Conservation (phyloP, 352 stramenopile species). For the Pythium plurisporium region DNA sequence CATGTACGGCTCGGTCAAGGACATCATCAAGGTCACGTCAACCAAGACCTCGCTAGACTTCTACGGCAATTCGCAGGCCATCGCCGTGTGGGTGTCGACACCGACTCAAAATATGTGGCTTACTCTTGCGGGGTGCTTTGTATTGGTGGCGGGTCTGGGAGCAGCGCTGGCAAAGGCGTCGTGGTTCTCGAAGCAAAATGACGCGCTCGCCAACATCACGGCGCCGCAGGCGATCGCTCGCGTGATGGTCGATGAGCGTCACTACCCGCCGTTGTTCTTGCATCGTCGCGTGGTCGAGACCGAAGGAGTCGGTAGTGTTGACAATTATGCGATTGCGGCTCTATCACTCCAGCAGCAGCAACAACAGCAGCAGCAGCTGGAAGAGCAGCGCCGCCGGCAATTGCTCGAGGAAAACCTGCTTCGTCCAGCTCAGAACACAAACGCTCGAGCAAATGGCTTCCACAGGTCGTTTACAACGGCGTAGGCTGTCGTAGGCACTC, state of each 20-base stretch:
- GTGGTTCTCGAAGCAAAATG: not conserved
- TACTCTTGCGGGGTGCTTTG: not conserved
- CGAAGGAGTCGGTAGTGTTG: not conserved
- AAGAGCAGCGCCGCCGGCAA: too few relatives aligned
- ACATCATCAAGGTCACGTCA: not conserved
- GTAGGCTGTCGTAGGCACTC: too few relatives aligned
- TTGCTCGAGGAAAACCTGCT: too few relatives aligned
- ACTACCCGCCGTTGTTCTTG: not conserved
- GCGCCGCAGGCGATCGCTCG: not conserved
- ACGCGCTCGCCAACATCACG: not conserved
- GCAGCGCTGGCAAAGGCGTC: not conserved
- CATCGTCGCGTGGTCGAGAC: not conserved
- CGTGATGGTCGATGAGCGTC: slow-evolving; percentile 4
- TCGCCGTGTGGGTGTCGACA: not conserved
- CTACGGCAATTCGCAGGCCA: not conserved
- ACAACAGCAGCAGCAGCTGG: too few relatives aligned
- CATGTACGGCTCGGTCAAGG: too few relatives aligned
- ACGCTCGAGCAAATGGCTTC: too few relatives aligned
- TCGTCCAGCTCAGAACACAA: too few relatives aligned
- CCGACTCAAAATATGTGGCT: not conserved
- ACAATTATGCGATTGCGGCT: not conserved
- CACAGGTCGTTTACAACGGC: too few relatives aligned
- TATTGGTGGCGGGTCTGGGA: not conserved
- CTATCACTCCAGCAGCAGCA: not conserved
- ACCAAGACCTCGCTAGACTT: not conserved